A percentile compares a stretch with the other conserved stretches of the same genome.
Evolutionary conservation across 1,284 basidiomycete genomes (phyloP).

Genomic region (Irpex sp.): DNA sequence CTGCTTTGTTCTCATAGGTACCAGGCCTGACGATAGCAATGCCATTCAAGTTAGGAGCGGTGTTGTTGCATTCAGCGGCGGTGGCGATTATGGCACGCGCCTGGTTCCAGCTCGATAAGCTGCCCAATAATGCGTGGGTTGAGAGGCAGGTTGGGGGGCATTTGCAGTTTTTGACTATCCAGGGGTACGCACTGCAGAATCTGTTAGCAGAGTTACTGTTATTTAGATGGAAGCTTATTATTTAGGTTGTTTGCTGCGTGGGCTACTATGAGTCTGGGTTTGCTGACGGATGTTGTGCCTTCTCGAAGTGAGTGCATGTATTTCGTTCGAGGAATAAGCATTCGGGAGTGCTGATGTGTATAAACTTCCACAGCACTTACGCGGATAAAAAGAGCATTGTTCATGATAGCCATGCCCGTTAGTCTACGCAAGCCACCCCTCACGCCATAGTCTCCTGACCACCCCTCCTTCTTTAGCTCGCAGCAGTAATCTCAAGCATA

Average conservation of each 20-base stretch:
- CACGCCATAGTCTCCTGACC: no score
- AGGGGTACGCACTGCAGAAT: constrained; percentile 47
- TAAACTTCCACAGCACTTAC: no score
- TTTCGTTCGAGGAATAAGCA: no score
- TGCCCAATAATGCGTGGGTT: constrained; percentile 38
- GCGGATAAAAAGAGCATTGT: constrained; percentile 48
- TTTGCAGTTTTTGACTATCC: constrained; percentile 72
- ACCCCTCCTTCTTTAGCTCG: constrained; percentile 50
- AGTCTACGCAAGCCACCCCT: neutral
- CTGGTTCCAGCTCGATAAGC: constrained; percentile 34
- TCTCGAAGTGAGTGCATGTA: constrained; percentile 36
- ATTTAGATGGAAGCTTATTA: neutral
- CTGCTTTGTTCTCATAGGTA: no score
- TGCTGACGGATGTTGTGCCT: constrained; percentile 50
- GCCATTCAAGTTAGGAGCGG: constrained; percentile 14
- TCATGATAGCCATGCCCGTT: constrained; percentile 65
- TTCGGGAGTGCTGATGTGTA: no score
- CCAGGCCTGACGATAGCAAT: no score
- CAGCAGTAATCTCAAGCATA: constrained; percentile 65
- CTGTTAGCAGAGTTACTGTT: neutral
- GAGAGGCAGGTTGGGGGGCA: constrained; percentile 56
- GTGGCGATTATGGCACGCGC: constrained; percentile 47
- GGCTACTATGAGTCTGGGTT: constrained; percentile 47
- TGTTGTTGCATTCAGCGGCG: constrained; percentile 38
- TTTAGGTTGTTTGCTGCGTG: constrained; percentile 47